Base-by-base conservation (phyloP, 2,329 filamentous ascomycete genomes). In the Phaeosphaeria sp. region DNA sequence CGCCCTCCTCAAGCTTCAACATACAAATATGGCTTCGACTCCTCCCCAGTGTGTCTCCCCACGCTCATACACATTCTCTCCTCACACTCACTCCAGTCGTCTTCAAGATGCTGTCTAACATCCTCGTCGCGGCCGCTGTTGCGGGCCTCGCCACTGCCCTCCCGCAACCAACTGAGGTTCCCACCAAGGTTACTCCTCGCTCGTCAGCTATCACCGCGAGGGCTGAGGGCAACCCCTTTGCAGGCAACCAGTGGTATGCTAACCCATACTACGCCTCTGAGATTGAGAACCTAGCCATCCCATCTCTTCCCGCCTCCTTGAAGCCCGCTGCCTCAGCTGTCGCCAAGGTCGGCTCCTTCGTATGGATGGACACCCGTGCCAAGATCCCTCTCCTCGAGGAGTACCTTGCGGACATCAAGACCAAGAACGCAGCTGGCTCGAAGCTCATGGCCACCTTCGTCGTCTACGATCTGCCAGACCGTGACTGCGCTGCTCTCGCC, bases 401-500 rank as follows among this genome's bases (percentile, higher is more conserved):
- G 0, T 83, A 80, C 63, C 74, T 84, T 18, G 73, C 72, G 5
- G 79, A 84, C 48, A 84, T 84, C 65, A 72, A 80, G 59, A 66
- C 75, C 39, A 68, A 80, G 63, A 84, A 85, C 55, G 75, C 72
- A 24, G 80, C 78, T 24, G 82, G 82, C n/a, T 80, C 81, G 7
- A 81, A 72, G 51, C 78, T 82, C 55, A 79, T 81, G 18, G 81
- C 80, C 18, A 80, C 79, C 1, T 83, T 88, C 52, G 86, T 89
- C 53, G 84, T 89, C 53, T 89, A 89, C 73, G 83, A 89, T 70
- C 77, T 89, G 13, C 87, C 87, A 45, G 86, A 87, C 65, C 84
- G 86, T 71, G 87, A 89, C 70, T 89, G 87, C 68, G 83, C 86
- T 15, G 87, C 87, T 49, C 78, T 85, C 65, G 86, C 86, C 15